Percentiles rank a stretch among this genome's conserved stretches.
These are phyloP conservation scores for Poa pratensis DNA, from an alignment of 176 grass and related monocot species.

Conservation along the genomic window DNA sequence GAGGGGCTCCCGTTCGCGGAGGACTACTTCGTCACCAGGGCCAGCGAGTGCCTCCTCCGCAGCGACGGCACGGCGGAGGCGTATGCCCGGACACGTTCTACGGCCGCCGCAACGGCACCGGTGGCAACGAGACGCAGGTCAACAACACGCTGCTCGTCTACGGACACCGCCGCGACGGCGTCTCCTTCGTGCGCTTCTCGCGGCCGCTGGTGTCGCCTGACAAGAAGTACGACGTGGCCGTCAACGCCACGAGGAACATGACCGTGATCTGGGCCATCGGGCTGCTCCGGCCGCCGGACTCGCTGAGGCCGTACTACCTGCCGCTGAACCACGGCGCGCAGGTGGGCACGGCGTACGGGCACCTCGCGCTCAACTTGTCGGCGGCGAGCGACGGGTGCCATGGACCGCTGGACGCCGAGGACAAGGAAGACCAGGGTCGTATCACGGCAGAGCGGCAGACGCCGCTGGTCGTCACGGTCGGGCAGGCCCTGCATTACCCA, in stretches of 20 bases:
- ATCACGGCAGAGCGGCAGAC: constrained; percentile 83
- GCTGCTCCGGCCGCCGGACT: constrained; percentile 74
- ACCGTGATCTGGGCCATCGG: constrained; percentile 88
- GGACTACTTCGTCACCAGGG: constrained; percentile 78
- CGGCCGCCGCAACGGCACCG: constrained; percentile 42
- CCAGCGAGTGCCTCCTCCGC: constrained; percentile 67
- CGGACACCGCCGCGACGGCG: constrained; percentile 81
- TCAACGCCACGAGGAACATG: constrained; percentile 64
- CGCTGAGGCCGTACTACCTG: constrained; percentile 80
- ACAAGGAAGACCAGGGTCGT: constrained; percentile 90
- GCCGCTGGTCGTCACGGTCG: constrained; percentile 64
- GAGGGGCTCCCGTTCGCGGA: constrained; percentile 82
- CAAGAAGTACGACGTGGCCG: constrained; percentile 66
- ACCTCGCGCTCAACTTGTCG: constrained; percentile 65
- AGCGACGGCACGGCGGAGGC: constrained; percentile 61
- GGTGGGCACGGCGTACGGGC: constrained; percentile 55
- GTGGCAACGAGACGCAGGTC: background rate
- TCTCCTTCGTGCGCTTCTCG: constrained; percentile 79
- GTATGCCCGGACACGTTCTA: constrained; percentile 96
- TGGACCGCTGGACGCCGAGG: constrained; percentile 81
- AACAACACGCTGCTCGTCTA: constrained; percentile 83
- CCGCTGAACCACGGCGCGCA: constrained; percentile 69
- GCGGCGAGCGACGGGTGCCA: constrained; percentile 44
- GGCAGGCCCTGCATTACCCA: constrained; percentile 73
- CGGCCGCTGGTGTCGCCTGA: constrained; percentile 61